These are phyloP conservation scores for Pseudonitzschia multiseries DNA, from an alignment of 108 stramenopile genomes.

Conservation along the genomic window DNA sequence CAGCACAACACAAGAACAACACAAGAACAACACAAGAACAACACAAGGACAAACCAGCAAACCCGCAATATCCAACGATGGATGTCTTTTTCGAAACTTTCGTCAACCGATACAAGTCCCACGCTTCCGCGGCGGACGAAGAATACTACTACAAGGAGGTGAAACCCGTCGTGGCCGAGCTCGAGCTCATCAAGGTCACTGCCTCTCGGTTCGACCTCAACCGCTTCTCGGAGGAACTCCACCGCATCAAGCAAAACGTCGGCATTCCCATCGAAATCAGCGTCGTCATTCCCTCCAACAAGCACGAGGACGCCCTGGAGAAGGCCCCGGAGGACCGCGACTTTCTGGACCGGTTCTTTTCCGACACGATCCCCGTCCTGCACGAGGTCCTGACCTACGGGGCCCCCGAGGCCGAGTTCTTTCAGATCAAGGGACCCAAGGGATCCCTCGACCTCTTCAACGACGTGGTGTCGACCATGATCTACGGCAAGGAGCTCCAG, in stretches of 20 bases:
- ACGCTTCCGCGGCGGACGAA: neutral
- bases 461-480: neutral
- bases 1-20: too few species aligned
- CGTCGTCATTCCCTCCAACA: neutral
- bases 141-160: neutral
- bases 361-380: constrained; percentile 15
- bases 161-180: neutral
- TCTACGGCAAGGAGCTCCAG: constrained; percentile 14
- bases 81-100: constrained; percentile 6
- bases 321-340: neutral
- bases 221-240: neutral
- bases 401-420: neutral
- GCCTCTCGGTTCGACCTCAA: neutral
- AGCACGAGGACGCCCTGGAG: neutral
- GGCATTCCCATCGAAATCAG: neutral
- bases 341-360: constrained; percentile 1
- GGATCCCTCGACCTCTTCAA: neutral
- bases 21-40: neutral
- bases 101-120: neutral
- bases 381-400: constrained; percentile 13
- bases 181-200: constrained; percentile 6
- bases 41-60: neutral
- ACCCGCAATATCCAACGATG: neutral
- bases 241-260: neutral
- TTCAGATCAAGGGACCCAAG: constrained; percentile 6